These are phyloP conservation scores for Lupinus albus DNA, from an alignment of 306 rosid genomes.

Conservation along the genomic window DNA sequence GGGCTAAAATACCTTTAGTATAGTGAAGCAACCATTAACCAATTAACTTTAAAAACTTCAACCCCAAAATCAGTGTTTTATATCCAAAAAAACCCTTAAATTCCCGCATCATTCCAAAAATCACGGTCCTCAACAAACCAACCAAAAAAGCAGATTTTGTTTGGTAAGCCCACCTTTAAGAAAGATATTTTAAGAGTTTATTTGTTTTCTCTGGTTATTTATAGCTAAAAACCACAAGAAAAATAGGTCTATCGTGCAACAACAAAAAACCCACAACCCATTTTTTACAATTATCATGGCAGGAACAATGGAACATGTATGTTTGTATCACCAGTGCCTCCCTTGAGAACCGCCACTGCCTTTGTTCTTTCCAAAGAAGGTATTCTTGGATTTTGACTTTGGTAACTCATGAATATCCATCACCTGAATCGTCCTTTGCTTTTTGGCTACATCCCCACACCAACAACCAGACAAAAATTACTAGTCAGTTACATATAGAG, in stretches of 20 bases:
- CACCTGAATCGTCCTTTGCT: slow-evolving; percentile 97
- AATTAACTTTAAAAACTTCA: slow-evolving; percentile 3
- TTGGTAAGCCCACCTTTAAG: too few species aligned
- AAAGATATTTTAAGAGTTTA: too few species aligned
- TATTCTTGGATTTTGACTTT: slow-evolving; percentile 76
- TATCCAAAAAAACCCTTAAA: background rate
- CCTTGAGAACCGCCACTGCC: slow-evolving; percentile 81
- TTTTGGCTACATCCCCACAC: slow-evolving; percentile 79
- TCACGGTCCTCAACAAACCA: background rate
- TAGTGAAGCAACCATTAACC: background rate
- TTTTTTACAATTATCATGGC: slow-evolving; percentile 32
- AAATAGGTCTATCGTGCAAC: slow-evolving; percentile 36
- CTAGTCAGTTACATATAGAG: slow-evolving; percentile 35
- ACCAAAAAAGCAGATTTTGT: too few species aligned
- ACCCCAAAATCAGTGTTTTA: background rate
- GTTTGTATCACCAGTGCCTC: slow-evolving; percentile 77
- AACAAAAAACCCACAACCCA: slow-evolving; percentile 32
- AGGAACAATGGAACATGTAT: slow-evolving; percentile 16
- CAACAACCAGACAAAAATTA: slow-evolving; percentile 36
- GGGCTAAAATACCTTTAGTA: background rate
- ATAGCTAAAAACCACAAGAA: slow-evolving; percentile 8
- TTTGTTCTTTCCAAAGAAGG: slow-evolving; percentile 83
- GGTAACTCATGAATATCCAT: slow-evolving; percentile 97
- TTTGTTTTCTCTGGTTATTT: too few species aligned
- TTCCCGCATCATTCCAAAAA: slow-evolving; percentile 12